Evolutionary conservation across 805 yeast genomes (phyloP), one percentile per base, ranked within the genome.

Genomic region (Debaryomyces tyrocola): DNA sequence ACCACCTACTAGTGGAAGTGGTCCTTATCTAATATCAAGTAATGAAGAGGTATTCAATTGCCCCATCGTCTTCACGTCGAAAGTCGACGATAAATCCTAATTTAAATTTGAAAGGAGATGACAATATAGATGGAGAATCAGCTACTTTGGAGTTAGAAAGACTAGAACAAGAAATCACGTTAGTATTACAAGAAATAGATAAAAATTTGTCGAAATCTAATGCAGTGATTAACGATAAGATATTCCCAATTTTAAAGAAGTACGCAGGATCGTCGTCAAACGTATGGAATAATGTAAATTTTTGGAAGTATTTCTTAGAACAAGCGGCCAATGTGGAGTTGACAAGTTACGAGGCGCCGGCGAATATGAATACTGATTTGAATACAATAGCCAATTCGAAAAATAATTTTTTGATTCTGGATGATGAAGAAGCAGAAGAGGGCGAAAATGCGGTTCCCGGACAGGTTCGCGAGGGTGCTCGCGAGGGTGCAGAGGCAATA

Each of bases 281-380:
- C 28, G 80, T 87, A 3, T 83, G 90, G 85, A 67, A 74, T 27
- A 84, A 84, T 45, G 83, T 81, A 6, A 77, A 78, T 46, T 87
- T 88, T 64, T 84, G 95, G 85, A 87, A 87, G 58, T 77, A 78
- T 28, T 85, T 90, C 64, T 79, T 89, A 55, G 96, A 90, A 58
- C 78, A 82, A 40, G 78, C 88, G 24, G 90, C 90, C 1, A 79
- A 82, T 56, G 86, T 85, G 20, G 80, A 82, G 50, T 63, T 85
- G 31, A 63, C 77, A 29, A 77, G 82, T 24, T 76, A 75, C 50
- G 83, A 78, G 52, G 83, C 73, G 21, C 65, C 69, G 24, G 54
- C 55, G 12, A 52, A 53, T 35, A 43, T 51, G 18, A 55, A 43
- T 28, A 55, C 60, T 4, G 66, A 59, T 28, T 50, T 55, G 11